Percentiles rank a stretch among this genome's conserved stretches.
Conservation (phyloP, 345 rosid species). For the Viola odorata region DNA sequence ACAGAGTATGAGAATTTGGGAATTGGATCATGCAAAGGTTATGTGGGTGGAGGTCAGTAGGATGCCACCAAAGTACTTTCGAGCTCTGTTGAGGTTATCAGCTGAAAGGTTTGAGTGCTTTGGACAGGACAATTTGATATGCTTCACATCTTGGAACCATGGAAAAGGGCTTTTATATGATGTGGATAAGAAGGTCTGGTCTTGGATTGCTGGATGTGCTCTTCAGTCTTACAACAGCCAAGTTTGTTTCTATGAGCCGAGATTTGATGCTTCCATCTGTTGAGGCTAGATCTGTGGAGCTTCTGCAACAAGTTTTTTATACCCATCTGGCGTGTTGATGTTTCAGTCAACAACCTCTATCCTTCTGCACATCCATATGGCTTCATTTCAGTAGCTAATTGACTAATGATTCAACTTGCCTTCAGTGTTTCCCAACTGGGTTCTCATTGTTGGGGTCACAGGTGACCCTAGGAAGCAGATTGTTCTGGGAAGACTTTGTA, state of each 20-base stretch:
- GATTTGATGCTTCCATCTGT: conserved; percentile 72
- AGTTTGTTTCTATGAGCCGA: conserved; percentile 93
- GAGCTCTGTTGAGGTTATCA: conserved; percentile 78
- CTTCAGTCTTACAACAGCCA: conserved; percentile 96
- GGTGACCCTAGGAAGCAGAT: conserved; percentile 8
- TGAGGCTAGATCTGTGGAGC: conserved; percentile 12
- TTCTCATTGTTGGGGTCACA: not conserved
- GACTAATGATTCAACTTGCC: conserved; percentile 7
- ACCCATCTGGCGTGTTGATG: not conserved
- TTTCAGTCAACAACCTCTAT: not conserved
- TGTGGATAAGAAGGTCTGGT: conserved; percentile 88
- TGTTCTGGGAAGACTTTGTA: conserved; percentile 4
- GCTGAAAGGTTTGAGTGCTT: conserved; percentile 98
- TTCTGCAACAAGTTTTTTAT: not conserved
- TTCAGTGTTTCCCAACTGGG: conserved; percentile 2
- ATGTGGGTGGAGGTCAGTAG: conserved; percentile 89
- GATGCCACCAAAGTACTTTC: conserved; percentile 88
- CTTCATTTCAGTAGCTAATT: conserved; percentile 1
- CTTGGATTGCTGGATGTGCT: conserved; percentile 94
- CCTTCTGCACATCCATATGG: conserved; percentile 1
- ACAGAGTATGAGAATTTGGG: conserved; percentile 97
- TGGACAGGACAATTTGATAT: conserved; percentile 91
- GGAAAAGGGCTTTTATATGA: conserved; percentile 88
- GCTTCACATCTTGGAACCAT: conserved; percentile 98
- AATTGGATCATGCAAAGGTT: conserved; percentile 74